Base-by-base conservation (phyloP, 768 basidiomycete species). In the Boletus tomentosulus region DNA sequence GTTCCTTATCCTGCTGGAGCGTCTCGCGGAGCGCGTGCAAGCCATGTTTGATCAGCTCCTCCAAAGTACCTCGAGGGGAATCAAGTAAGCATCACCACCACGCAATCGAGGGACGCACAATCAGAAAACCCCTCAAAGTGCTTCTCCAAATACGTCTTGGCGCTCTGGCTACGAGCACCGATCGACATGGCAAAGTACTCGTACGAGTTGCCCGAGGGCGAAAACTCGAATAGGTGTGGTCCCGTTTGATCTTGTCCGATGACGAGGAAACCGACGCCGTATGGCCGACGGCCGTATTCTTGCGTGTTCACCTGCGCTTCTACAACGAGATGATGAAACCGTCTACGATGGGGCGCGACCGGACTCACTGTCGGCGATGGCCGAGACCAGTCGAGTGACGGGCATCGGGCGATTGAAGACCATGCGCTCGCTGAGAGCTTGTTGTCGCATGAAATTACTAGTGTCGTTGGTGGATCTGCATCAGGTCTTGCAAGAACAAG, bases 281-380 rank as follows among this genome's bases (percentile, higher is more conserved):
- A 99, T 3, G 97, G 97, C 51, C 97, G 82, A 58, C 92, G 83
- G 53, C 97, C 97, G 68, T 99, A 98, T 71, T 97, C 92, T 74
- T 98, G 96, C 2, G 97, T 99, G 73, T 98, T 99, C 35, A 93
- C 88, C 71, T 99, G 97, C 0, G 97, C 96, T 83, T 95, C 96
- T 96, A 68, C 49, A 65, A 38, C 19, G 48, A 22, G 51, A 50
- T 59, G 39, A 57, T 22, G 35, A 34, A 22, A 34, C 35, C 19
- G 30, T 12, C 59, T 27, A 37, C 24, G 35, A 27, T 22, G 31
- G 10, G 10, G 33, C 30, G 24, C 27, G 31, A 11, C 27, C 22
- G 1, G 2, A 84, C 92, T 62, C 58, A 96, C 96, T 97, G 67
- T 98, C 94, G 27, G 97, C 94, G 63, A 98, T 94, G 53, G 91